Conservation (phyloP, 331 rosid species). For the Rosa hybrid region DNA sequence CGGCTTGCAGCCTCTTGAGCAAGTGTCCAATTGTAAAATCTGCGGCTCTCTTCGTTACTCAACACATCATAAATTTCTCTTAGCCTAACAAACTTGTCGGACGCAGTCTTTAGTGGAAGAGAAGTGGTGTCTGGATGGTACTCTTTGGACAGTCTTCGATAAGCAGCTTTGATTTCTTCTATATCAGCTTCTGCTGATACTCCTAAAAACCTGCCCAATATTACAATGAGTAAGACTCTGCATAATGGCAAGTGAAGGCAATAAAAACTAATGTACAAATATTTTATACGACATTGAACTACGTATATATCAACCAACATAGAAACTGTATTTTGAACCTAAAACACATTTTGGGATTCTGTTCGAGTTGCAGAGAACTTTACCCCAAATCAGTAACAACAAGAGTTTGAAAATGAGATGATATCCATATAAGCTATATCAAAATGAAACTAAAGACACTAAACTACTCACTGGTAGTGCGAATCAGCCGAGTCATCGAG, state of each 20-base stretch:
- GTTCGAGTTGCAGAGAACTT: neutral
- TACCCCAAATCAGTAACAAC: neutral
- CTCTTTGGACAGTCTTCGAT: conserved; percentile 78
- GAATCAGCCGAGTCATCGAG: conserved; percentile 61
- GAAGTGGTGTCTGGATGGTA: conserved; percentile 99
- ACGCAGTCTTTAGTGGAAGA: conserved; percentile 80
- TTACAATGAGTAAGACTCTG: neutral
- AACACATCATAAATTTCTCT: conserved; percentile 65
- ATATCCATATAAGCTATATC: neutral
- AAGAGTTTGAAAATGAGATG: neutral
- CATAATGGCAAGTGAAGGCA: neutral
- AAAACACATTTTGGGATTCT: neutral
- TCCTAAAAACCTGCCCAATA: conserved; percentile 67
- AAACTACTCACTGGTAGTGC: conserved; percentile 71
- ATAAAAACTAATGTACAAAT: neutral
- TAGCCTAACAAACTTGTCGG: conserved; percentile 73
- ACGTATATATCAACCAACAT: neutral
- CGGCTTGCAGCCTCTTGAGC: conserved; percentile 89
- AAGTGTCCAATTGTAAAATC: conserved; percentile 87
- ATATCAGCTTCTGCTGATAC: conserved; percentile 60
- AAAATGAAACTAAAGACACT: neutral
- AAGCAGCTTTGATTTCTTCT: conserved; percentile 83
- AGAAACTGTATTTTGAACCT: neutral
- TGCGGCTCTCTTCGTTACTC: conserved; percentile 67
- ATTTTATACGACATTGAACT: neutral